Conservation (phyloP, 768 basidiomycete species). For the Trametes cingulata region DNA sequence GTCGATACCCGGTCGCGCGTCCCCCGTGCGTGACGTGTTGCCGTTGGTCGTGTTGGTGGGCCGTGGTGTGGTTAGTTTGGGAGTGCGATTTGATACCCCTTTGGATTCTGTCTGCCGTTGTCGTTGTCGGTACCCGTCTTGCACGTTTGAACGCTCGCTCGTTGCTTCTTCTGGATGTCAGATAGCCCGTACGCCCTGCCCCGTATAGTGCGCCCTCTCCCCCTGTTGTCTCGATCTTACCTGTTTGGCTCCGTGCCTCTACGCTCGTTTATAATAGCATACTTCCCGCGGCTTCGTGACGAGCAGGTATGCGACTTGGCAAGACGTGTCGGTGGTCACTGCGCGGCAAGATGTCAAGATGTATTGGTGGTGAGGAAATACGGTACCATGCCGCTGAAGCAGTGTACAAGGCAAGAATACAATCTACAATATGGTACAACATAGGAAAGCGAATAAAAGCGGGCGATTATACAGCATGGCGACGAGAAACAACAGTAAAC, state of each 20-base stretch:
- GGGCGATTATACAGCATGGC: neutral
- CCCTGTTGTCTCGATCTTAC: conserved; percentile 19
- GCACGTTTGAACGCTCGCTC: conserved; percentile 6
- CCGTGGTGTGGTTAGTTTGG: neutral
- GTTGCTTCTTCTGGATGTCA: conserved; percentile 18
- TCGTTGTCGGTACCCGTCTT: conserved; percentile 6
- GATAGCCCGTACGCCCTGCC: conserved; percentile 6
- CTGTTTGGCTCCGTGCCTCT: conserved; percentile 23
- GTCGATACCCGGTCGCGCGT: neutral
- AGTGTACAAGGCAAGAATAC: too few species aligned
- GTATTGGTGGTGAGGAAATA: too few species aligned
- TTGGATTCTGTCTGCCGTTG: conserved; percentile 16
- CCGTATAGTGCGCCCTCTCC: conserved; percentile 10
- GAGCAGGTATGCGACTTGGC: too few species aligned
- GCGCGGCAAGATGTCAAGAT: too few species aligned
- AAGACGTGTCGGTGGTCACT: too few species aligned
- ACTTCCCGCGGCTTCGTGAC: neutral
- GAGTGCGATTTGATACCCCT: conserved; percentile 23
- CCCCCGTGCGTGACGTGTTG: neutral
- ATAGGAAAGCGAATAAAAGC: neutral
- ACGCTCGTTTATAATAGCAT: conserved; percentile 28
- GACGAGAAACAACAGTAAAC: neutral
- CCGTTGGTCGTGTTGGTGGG: neutral
- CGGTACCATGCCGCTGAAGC: too few species aligned
- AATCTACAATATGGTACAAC: too few species aligned